Evolutionary conservation across 805 yeast species (phyloP).

Genomic region (Saccharomycopsis synnaedendra): DNA sequence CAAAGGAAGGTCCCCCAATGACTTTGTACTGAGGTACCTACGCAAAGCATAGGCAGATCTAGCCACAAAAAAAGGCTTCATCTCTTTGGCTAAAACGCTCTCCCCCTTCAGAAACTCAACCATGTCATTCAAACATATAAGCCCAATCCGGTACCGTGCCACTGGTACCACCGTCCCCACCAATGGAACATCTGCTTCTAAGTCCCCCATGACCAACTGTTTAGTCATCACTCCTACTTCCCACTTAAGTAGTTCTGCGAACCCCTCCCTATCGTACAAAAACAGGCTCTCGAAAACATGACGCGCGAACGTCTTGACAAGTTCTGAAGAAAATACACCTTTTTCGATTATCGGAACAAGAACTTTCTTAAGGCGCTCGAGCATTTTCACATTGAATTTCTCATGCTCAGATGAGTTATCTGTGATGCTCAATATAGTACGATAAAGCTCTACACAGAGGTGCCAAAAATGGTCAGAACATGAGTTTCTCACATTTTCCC

Average conservation of each 20-base stretch:
- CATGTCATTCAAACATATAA: constrained; percentile 45
- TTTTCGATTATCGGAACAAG: constrained; percentile 31
- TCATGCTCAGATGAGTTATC: constrained; percentile 28
- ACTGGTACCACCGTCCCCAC: constrained; percentile 37
- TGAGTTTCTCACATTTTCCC: no score
- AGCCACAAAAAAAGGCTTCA: constrained; percentile 40
- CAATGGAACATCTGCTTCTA: constrained; percentile 37
- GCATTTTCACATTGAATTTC: constrained; percentile 33
- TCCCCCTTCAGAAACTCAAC: constrained; percentile 26
- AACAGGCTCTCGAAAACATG: constrained; percentile 50
- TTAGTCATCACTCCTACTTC: no score
- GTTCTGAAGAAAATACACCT: constrained; percentile 19
- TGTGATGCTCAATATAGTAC: constrained; percentile 27
- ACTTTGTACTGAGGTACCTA: constrained; percentile 52
- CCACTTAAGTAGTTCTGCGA: constrained; percentile 16
- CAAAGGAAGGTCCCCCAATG: constrained; percentile 54
- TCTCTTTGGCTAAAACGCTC: constrained; percentile 4
- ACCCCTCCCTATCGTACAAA: constrained; percentile 45
- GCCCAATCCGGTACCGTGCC: constrained; percentile 37
- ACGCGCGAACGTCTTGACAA: constrained; percentile 33
- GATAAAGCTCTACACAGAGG: constrained; percentile 29
- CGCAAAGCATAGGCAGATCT: constrained; percentile 52
- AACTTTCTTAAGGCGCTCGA: constrained; percentile 27
- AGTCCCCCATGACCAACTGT: constrained; percentile 21
- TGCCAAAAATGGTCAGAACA: constrained; percentile 24